phyloP scores from a whole-genome alignment of 768 basidiomycete species.

The Lentinula sp. region DNA sequence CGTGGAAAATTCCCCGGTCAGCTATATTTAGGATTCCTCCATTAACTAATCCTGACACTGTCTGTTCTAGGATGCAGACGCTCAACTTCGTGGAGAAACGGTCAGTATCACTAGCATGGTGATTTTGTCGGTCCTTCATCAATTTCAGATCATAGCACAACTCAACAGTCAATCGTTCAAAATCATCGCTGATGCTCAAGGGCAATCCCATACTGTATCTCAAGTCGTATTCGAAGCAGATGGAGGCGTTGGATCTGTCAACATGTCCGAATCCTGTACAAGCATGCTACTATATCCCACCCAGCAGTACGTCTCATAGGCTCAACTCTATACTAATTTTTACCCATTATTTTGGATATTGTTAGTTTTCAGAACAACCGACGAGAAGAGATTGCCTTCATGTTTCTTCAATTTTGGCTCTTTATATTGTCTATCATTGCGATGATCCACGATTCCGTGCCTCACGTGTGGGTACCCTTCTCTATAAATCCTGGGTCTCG shows the following conservation, averaged over 20 bases:
- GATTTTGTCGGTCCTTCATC: background rate
- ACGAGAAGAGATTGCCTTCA: conserved; percentile 42
- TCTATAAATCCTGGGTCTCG: no score
- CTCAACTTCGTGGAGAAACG: background rate
- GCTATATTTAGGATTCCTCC: background rate
- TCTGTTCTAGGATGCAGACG: background rate
- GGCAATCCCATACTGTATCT: no score
- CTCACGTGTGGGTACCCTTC: conserved; percentile 38
- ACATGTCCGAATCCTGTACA: conserved; percentile 34
- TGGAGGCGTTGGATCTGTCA: conserved; percentile 6
- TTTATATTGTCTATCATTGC: conserved; percentile 44
- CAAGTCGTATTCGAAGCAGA: background rate
- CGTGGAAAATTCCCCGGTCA: background rate
- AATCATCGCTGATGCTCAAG: background rate
- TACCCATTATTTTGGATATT: background rate
- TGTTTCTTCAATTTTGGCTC: conserved; percentile 50
- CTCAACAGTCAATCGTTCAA: background rate
- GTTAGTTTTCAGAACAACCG: conserved; percentile 34
- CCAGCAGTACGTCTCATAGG: conserved; percentile 31
- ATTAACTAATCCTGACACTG: background rate
- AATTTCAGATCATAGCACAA: background rate
- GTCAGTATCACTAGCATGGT: background rate
- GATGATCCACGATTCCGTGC: conserved; percentile 44
- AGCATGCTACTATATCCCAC: conserved; percentile 36
- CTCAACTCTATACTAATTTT: background rate